phyloP scores from a whole-genome alignment of 345 rosid genomes.

The Excoecaria agallocha region DNA sequence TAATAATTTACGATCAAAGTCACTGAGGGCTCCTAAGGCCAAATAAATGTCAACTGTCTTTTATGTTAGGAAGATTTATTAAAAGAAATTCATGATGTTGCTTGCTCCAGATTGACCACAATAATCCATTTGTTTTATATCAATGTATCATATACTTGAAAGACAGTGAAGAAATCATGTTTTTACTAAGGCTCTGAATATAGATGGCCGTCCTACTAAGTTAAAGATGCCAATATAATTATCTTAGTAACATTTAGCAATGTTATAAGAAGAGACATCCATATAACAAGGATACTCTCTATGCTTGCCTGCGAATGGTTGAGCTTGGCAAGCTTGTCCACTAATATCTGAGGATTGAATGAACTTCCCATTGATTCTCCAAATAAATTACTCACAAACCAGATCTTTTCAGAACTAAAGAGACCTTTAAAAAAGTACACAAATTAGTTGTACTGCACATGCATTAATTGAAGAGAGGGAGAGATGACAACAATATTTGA shows the following conservation, averaged over 20 bases:
- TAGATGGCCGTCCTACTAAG: not conserved
- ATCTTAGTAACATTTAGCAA: constrained; percentile 8
- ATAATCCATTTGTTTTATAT: not conserved
- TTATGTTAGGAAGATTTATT: not conserved
- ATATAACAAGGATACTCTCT: constrained; percentile 82
- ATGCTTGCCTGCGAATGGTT: constrained; percentile 92
- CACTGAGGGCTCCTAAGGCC: not conserved
- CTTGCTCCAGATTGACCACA: not conserved
- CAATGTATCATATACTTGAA: not conserved
- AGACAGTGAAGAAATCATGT: not conserved
- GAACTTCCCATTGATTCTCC: constrained; percentile 69
- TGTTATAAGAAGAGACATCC: not conserved
- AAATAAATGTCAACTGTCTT: not conserved
- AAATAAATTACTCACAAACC: constrained; percentile 21
- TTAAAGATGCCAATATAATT: not conserved
- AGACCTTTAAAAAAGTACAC: constrained; percentile 27
- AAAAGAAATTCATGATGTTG: not conserved
- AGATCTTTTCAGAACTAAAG: constrained; percentile 16
- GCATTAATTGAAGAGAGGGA: no score
- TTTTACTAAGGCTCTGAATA: not conserved
- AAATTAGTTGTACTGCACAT: no score
- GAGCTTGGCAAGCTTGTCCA: constrained; percentile 91
- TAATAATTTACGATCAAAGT: not conserved
- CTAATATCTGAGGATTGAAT: constrained; percentile 83
- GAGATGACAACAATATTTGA: no score